Percentiles rank a stretch among this genome's conserved stretches.
Conservation (phyloP, 805 yeast genomes). For the Candida khao-thaluensis region DNA sequence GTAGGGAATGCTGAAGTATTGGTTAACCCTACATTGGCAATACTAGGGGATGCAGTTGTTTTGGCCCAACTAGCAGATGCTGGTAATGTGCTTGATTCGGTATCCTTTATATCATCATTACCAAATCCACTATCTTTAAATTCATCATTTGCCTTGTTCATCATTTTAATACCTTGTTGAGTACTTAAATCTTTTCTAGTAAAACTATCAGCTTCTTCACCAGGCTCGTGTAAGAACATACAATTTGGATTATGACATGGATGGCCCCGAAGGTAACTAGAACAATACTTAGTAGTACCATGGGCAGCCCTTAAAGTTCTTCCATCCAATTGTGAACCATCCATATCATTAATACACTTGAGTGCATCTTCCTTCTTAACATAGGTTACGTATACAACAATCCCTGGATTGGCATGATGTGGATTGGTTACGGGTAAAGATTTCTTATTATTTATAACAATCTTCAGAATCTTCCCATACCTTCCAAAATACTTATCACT, state of each 20-base stretch:
- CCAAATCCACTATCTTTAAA: conserved; percentile 9
- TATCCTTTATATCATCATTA: background rate
- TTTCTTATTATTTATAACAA: conserved; percentile 82
- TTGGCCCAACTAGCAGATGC: conserved; percentile 68
- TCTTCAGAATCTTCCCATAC: conserved; percentile 91
- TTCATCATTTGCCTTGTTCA: conserved; percentile 19
- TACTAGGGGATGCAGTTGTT: conserved; percentile 31
- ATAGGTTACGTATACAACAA: conserved; percentile 95
- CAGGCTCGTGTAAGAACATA: conserved; percentile 98
- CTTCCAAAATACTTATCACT: conserved; percentile 97
- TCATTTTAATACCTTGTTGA: conserved; percentile 62
- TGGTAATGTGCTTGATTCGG: conserved; percentile 53
- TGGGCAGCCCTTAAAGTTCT: conserved; percentile 89
- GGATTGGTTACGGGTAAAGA: conserved; percentile 40
- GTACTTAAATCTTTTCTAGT: conserved; percentile 86
- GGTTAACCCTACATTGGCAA: conserved; percentile 37
- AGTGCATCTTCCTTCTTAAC: conserved; percentile 93
- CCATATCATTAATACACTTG: conserved; percentile 85
- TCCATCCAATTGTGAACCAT: conserved; percentile 92
- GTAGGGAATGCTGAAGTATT: conserved; percentile 60
- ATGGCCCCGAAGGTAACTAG: conserved; percentile 91
- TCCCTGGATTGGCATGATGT: conserved; percentile 63
- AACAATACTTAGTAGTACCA: conserved; percentile 98
- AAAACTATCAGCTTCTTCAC: conserved; percentile 97
- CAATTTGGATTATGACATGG: conserved; percentile 98